Base-by-base conservation (phyloP, 2,329 filamentous ascomycete species). In the Sporothrix pallida region DNA sequence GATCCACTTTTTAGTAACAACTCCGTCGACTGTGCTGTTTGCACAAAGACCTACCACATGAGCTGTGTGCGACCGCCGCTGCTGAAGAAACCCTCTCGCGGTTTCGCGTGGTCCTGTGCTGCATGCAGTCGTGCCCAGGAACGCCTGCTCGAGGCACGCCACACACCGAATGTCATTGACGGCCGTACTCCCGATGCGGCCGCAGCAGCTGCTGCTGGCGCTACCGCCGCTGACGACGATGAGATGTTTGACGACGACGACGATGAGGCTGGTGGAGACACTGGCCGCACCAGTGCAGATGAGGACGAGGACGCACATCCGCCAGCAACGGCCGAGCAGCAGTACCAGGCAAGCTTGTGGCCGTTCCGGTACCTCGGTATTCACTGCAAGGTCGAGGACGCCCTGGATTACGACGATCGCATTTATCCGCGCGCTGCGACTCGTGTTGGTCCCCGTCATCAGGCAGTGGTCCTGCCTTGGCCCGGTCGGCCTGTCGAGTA, bases 21-120 rank as follows among this genome's bases (percentile, higher is more conserved):
- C 83, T 98, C 96, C 54, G 96, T 98, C 31, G 95, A 98, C 81
- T 99, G 96, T 82, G 96, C 95, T 62, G 94, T 98, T 72, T 99
- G 96, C 82, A 89, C 91, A 80, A 91, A 94, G 81, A 98, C 95
- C 15, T 99, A 98, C 83, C 96, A 99, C 84, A 98, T 99, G 95
- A 93, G 95, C 79, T 99, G 96, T 82, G 96, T 99, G 73, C 92
- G 92, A 75, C 96, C 96, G 56, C 94, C 95, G 52, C 83, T 99
- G 76, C 87, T 94, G 71, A 99, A 98, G 83, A 99, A 99, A 83
- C 96, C 96, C 23, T 97, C 95, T 65, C 92, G 96, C 82, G 96
- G 96, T 54, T 99, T 99, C 83, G 96, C 94, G 4, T 99, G 96
- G 96, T 95, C 96, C 44, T 99, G 96, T 82, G 96, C 93, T 72